Evolutionary conservation across 2,329 filamentous ascomycete genomes (phyloP).

Genomic region (Amylocarpus encephaloides): DNA sequence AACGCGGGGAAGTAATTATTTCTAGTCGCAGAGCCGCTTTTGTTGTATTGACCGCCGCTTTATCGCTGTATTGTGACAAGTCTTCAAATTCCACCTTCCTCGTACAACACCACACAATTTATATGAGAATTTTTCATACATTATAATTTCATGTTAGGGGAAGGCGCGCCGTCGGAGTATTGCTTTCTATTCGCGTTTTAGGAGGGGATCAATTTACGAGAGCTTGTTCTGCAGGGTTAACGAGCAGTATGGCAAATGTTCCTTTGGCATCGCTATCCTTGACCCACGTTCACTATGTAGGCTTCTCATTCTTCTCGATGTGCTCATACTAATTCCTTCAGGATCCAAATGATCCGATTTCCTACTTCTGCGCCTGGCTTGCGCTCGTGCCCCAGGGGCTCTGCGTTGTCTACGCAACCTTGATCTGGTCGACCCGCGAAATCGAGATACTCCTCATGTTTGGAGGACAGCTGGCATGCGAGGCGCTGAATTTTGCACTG

Average conservation of each 20-base stretch:
- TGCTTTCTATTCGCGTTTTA: not conserved
- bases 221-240: too few relatives aligned
- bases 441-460: slow-evolving; percentile 86
- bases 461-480: slow-evolving; percentile 83
- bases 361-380: slow-evolving; percentile 86
- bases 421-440: slow-evolving; percentile 88
- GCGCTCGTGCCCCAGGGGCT: slow-evolving; percentile 89
- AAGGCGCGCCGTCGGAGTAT: not conserved
- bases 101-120: not conserved
- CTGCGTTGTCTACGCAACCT: slow-evolving; percentile 80
- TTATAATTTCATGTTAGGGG: not conserved
- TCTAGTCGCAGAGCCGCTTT: slow-evolving; percentile 17
- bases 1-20: not conserved
- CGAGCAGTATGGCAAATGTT: slow-evolving; percentile 32
- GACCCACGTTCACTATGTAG: slow-evolving; percentile 93
- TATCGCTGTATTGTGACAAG: not conserved
- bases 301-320: slow-evolving; percentile 26
- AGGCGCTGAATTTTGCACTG: slow-evolving; percentile 80
- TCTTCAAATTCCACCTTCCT: not conserved
- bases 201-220: not conserved
- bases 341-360: slow-evolving; percentile 81
- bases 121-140: not conserved
- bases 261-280: slow-evolving; percentile 84
- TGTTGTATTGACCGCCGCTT: slow-evolving; percentile 2
- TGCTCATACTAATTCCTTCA: slow-evolving; percentile 34